Conservation (phyloP, 2,329 filamentous ascomycete species). For the Colletotrichum sidae region DNA sequence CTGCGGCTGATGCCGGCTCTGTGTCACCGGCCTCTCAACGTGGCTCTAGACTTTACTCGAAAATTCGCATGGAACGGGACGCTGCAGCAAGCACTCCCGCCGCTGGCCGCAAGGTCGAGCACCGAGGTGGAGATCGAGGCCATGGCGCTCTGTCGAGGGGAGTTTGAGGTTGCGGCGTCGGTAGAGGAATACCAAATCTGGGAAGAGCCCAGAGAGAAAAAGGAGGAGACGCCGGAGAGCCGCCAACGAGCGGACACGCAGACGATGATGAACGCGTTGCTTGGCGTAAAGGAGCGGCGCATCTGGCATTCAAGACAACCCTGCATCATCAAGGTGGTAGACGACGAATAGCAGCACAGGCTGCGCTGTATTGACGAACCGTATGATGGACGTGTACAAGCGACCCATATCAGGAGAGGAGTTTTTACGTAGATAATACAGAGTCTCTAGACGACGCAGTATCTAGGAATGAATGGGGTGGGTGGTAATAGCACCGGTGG, state of each 20-base stretch:
- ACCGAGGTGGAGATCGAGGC: constrained; percentile 75
- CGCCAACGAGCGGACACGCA: constrained; percentile 65
- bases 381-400: constrained; percentile 23
- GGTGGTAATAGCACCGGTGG: neutral
- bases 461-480: neutral
- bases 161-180: constrained; percentile 83
- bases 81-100: constrained; percentile 78
- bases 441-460: constrained; percentile 1
- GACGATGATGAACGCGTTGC: constrained; percentile 67
- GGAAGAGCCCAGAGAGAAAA: constrained; percentile 46
- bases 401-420: constrained; percentile 16
- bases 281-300: constrained; percentile 70
- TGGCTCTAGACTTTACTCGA: constrained; percentile 84
- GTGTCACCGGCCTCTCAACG: constrained; percentile 75
- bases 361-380: constrained; percentile 22
- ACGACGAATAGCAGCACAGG: constrained; percentile 46
- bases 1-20: constrained; percentile 83
- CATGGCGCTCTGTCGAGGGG: constrained; percentile 80
- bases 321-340: constrained; percentile 65
- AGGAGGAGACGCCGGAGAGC: constrained; percentile 42
- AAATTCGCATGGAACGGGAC: constrained; percentile 88
- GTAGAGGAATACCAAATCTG: constrained; percentile 82
- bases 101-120: constrained; percentile 69
- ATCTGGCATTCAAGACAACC: constrained; percentile 74
- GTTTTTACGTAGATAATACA: constrained; percentile 32